Evolutionary conservation across 1,284 basidiomycete species (phyloP).

Genomic region (Malassezia furfur): DNA sequence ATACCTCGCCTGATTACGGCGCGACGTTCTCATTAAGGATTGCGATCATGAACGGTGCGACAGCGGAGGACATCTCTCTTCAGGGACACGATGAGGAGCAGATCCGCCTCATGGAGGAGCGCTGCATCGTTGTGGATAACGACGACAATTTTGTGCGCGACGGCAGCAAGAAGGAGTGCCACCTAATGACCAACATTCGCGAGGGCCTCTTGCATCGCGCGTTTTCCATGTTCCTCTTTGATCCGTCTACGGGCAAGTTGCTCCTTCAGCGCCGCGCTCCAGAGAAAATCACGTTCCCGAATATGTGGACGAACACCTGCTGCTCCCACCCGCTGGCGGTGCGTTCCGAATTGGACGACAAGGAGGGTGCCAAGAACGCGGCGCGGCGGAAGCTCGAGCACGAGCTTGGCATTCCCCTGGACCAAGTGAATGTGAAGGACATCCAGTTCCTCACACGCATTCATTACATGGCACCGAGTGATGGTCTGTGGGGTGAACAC

Average conservation of each 20-base stretch:
- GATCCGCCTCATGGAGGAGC: conserved; percentile 84
- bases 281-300: conserved; percentile 98
- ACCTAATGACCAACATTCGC: conserved; percentile 94
- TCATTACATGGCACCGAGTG: conserved; percentile 89
- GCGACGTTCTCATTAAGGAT: neutral
- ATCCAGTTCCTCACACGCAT: conserved; percentile 94
- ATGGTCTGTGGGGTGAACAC: conserved; percentile 94
- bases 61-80: conserved; percentile 22
- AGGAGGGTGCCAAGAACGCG: conserved; percentile 67
- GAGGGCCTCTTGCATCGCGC: conserved; percentile 91
- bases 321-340: conserved; percentile 82
- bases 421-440: conserved; percentile 64
- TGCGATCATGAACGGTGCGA: neutral
- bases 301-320: conserved; percentile 99
- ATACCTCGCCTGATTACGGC: neutral
- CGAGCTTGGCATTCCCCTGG: conserved; percentile 79
- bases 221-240: conserved; percentile 94
- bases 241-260: conserved; percentile 85
- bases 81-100: conserved; percentile 50
- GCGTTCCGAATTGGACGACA: conserved; percentile 62
- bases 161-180: conserved; percentile 85
- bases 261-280: conserved; percentile 85
- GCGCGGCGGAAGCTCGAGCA: conserved; percentile 92
- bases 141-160: conserved; percentile 60
- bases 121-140: conserved; percentile 87